phyloP scores from a whole-genome alignment of 768 basidiomycete species.

The Lyophyllum semitale region DNA sequence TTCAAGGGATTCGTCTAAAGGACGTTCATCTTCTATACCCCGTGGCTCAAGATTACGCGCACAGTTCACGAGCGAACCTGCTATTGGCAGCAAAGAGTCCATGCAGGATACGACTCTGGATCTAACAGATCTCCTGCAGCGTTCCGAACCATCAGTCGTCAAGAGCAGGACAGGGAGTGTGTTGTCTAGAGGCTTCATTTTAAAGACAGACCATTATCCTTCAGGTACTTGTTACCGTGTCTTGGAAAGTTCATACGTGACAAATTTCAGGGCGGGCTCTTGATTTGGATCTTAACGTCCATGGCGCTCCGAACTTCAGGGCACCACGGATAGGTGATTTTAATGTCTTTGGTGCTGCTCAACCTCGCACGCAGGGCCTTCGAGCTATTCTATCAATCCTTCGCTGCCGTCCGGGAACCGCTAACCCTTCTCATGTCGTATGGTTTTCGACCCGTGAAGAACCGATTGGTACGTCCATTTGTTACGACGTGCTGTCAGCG shows the following conservation, averaged over 20 bases:
- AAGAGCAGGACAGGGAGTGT: conserved; percentile 85
- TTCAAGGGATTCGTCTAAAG: conserved; percentile 11
- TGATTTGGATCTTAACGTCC: conserved; percentile 87
- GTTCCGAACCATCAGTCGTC: conserved; percentile 73
- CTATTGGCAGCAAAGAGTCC: conserved; percentile 14
- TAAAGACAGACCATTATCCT: conserved; percentile 92
- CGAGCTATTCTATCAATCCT: conserved; percentile 88
- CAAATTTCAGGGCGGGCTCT: conserved; percentile 70
- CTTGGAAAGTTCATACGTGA: neutral
- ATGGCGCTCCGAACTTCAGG: conserved; percentile 96
- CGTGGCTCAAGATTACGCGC: conserved; percentile 7
- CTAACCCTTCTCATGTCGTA: conserved; percentile 73
- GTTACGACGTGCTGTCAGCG: neutral
- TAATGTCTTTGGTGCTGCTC: conserved; percentile 94
- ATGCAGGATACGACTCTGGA: conserved; percentile 45
- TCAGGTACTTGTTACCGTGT: conserved; percentile 47
- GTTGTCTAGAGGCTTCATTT: conserved; percentile 83
- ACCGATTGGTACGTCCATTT: conserved; percentile 69
- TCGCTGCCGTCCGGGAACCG: conserved; percentile 65
- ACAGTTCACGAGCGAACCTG: conserved; percentile 12
- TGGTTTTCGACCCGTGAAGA: conserved; percentile 99
- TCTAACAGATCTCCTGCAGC: conserved; percentile 61
- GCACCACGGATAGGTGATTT: conserved; percentile 76
- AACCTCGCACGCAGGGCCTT: conserved; percentile 90
- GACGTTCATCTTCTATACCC: conserved; percentile 16